phyloP scores from a whole-genome alignment of 192 early-diverging fungal species.

The Gryganskiella cystojenkinii region DNA sequence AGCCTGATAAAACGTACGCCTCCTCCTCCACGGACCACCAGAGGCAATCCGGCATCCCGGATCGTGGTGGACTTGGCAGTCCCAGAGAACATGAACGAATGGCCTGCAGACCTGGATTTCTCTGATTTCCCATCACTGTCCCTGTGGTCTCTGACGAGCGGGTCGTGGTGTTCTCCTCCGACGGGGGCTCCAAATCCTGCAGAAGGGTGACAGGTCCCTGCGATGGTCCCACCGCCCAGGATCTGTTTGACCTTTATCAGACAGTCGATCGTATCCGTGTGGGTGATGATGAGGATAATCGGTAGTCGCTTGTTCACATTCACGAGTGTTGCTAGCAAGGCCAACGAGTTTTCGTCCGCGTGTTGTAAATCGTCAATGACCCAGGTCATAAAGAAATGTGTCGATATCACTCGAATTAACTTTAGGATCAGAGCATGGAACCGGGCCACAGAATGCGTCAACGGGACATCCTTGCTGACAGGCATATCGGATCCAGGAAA shows the following conservation, averaged over 20 bases:
- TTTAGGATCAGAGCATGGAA: constrained; percentile 45
- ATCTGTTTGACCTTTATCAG: constrained; percentile 44
- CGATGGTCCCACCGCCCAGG: constrained; percentile 29
- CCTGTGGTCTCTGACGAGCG: too few relatives aligned
- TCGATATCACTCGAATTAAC: constrained; percentile 49
- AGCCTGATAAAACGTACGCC: constrained; percentile 46
- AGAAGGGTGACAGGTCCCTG: constrained; percentile 3
- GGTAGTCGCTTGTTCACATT: constrained; percentile 49
- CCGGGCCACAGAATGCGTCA: constrained; percentile 37
- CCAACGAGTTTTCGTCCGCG: constrained; percentile 48
- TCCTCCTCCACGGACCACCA: constrained; percentile 41
- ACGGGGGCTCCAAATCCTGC: constrained; percentile 18
- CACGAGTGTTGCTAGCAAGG: constrained; percentile 33
- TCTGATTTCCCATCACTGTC: background rate
- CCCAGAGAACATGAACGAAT: background rate
- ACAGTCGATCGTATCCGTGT: constrained; percentile 36
- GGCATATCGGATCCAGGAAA: constrained; percentile 41
- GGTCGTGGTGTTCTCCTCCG: constrained; percentile 29
- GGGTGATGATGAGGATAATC: constrained; percentile 43
- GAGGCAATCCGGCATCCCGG: constrained; percentile 14
- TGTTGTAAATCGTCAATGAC: constrained; percentile 48
- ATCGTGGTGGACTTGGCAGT: constrained; percentile 12
- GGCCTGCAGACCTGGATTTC: background rate
- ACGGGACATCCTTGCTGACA: constrained; percentile 35
- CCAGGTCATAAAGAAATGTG: constrained; percentile 55